phyloP scores from a whole-genome alignment of 306 rosid genomes.

The Benincasa hispida region DNA sequence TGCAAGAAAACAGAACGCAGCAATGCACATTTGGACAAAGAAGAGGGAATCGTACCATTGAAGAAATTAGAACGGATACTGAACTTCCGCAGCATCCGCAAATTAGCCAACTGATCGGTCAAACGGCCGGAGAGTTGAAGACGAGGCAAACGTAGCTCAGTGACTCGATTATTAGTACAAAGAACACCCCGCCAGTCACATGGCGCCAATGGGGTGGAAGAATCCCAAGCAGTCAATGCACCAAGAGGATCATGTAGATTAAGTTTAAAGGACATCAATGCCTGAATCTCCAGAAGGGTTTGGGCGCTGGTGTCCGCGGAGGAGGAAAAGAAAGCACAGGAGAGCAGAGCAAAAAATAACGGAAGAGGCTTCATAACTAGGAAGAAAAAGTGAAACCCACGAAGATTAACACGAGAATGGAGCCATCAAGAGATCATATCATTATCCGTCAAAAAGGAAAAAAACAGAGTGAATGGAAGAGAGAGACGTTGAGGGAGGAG shows the following conservation, averaged over 20 bases:
- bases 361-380: constrained; percentile 16
- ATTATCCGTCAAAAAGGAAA: neutral
- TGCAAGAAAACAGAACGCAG: constrained; percentile 59
- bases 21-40: constrained; percentile 50
- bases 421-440: neutral
- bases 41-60: constrained; percentile 63
- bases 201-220: constrained; percentile 59
- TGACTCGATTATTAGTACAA: constrained; percentile 35
- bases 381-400: neutral
- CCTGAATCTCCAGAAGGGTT: constrained; percentile 47
- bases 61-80: constrained; percentile 68
- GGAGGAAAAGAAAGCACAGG: constrained; percentile 35
- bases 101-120: constrained; percentile 39
- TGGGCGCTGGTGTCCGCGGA: constrained; percentile 32
- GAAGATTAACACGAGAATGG: neutral
- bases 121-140: constrained; percentile 68
- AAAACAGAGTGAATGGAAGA: neutral
- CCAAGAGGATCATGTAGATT: constrained; percentile 60
- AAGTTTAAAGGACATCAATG: constrained; percentile 54
- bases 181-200: constrained; percentile 85
- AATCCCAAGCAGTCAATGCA: constrained; percentile 58
- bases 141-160: constrained; percentile 68
- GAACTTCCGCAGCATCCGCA: constrained; percentile 45
- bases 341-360: constrained; percentile 9
- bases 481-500: neutral